A percentile compares a stretch with the other conserved stretches of the same genome.
Conservation (phyloP, 306 rosid genomes). For the Cucurbita moschata region DNA sequence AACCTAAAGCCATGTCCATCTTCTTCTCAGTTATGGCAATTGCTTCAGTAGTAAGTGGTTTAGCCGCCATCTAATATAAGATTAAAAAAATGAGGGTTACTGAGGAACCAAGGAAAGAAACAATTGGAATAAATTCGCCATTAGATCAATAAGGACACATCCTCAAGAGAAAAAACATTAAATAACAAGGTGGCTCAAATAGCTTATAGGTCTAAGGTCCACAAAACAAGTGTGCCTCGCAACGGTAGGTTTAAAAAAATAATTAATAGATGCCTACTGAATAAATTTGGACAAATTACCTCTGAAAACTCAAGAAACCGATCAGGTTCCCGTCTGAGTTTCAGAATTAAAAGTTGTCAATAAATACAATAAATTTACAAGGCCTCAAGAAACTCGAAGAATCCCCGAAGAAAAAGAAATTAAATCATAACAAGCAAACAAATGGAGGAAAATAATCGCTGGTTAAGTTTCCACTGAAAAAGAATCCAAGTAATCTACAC, state of each 20-base stretch:
- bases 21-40: conserved; percentile 94
- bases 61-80: conserved; percentile 50
- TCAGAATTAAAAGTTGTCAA: not conserved
- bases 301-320: not conserved
- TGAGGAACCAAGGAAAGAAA: not conserved
- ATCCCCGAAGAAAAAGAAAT: not conserved
- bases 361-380: not conserved
- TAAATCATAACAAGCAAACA: not conserved
- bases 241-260: not conserved
- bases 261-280: not conserved
- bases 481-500: not conserved
- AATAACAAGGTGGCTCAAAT: not conserved
- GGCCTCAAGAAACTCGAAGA: not conserved
- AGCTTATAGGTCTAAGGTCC: not conserved
- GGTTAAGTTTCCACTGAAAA: not conserved
- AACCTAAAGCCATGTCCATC: conserved; percentile 90
- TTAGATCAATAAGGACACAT: not conserved
- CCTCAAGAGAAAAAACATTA: not conserved
- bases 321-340: too few relatives aligned
- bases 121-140: not conserved
- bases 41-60: conserved; percentile 56
- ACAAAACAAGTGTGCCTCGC: not conserved
- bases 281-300: not conserved
- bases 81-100: not conserved
- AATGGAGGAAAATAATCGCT: not conserved